Percentiles rank a stretch among this genome's conserved stretches.
These are phyloP conservation scores for Starmerella gropengiesseri DNA, from an alignment of 805 yeast species.

Conservation along the genomic window DNA sequence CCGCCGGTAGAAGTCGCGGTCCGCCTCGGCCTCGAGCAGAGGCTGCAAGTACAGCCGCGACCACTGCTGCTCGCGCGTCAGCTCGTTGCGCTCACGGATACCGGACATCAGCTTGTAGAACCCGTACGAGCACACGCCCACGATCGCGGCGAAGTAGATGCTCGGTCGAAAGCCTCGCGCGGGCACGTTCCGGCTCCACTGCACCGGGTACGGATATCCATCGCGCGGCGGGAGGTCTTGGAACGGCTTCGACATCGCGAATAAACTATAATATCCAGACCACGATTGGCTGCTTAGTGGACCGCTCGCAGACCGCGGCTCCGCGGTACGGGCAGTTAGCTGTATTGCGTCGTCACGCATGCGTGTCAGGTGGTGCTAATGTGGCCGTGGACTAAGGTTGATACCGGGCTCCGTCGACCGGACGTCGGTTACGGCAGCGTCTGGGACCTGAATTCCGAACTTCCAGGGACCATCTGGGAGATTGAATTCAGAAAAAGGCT, in stretches of 20 bases:
- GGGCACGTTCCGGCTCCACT: conserved; percentile 82
- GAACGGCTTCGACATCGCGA: conserved; percentile 17
- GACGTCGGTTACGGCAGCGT: too few relatives aligned
- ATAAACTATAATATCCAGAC: too few relatives aligned
- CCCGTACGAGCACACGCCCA: conserved; percentile 59
- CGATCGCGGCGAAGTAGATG: conserved; percentile 53
- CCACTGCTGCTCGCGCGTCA: conserved; percentile 67
- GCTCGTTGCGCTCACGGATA: conserved; percentile 61
- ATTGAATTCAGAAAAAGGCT: too few relatives aligned
- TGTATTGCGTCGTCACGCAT: too few relatives aligned
- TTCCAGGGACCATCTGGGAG: too few relatives aligned
- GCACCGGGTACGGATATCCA: conserved; percentile 68
- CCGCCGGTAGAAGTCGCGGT: conserved; percentile 66
- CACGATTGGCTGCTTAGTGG: too few relatives aligned
- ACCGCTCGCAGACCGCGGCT: too few relatives aligned
- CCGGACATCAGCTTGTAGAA: conserved; percentile 56
- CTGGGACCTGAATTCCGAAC: too few relatives aligned
- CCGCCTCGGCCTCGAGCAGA: conserved; percentile 68
- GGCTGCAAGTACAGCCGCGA: conserved; percentile 64
- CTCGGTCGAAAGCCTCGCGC: conserved; percentile 75
- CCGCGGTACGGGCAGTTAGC: too few relatives aligned
- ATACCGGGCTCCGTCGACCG: too few relatives aligned
- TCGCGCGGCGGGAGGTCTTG: conserved; percentile 84
- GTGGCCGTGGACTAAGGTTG: too few relatives aligned
- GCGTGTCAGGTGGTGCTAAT: too few relatives aligned